Conservation (phyloP, 768 basidiomycete genomes). For the Xerocomellus amylosporus region DNA sequence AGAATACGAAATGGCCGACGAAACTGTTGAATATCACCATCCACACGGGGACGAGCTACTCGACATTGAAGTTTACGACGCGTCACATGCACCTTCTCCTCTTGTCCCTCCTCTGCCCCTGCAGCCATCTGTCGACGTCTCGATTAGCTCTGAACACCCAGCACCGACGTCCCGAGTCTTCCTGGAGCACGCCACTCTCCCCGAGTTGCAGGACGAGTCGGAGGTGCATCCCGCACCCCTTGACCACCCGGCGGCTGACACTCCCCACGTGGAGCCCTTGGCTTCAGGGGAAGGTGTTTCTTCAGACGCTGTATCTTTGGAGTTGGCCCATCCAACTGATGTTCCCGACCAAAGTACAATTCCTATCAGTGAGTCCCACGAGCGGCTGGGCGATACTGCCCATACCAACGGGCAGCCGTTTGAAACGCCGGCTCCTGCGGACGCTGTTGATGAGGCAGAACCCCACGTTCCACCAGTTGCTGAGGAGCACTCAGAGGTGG, state of each 20-base stretch:
- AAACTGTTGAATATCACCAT: conserved; percentile 28
- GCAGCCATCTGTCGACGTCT: conserved; percentile 14
- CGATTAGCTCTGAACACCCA: conserved; percentile 16
- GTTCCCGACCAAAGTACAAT: conserved; percentile 1
- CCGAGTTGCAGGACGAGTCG: conserved; percentile 5
- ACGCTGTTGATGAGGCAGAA: conserved; percentile 3
- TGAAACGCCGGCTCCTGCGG: conserved; percentile 5
- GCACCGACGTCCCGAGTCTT: neutral
- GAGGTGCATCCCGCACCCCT: conserved; percentile 11
- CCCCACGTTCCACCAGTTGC: neutral
- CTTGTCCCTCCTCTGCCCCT: conserved; percentile 14
- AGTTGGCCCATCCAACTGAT: conserved; percentile 8
- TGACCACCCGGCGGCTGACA: conserved; percentile 19
- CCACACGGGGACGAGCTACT: conserved; percentile 27
- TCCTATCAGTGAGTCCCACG: conserved; percentile 22
- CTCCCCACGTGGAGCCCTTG: conserved; percentile 14
- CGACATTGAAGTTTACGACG: conserved; percentile 44
- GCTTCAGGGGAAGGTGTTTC: conserved; percentile 9
- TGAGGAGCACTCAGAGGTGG: conserved; percentile 12
- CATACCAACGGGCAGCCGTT: conserved; percentile 2
- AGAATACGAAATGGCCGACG: conserved; percentile 48
- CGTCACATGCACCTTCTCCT: conserved; percentile 34
- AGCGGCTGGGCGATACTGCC: conserved; percentile 8
- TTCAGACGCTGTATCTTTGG: conserved; percentile 2
- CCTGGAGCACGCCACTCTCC: conserved; percentile 7